These are phyloP conservation scores for Colletotrichum abscissum DNA, from an alignment of 2,329 filamentous ascomycete genomes.

Conservation along the genomic window DNA sequence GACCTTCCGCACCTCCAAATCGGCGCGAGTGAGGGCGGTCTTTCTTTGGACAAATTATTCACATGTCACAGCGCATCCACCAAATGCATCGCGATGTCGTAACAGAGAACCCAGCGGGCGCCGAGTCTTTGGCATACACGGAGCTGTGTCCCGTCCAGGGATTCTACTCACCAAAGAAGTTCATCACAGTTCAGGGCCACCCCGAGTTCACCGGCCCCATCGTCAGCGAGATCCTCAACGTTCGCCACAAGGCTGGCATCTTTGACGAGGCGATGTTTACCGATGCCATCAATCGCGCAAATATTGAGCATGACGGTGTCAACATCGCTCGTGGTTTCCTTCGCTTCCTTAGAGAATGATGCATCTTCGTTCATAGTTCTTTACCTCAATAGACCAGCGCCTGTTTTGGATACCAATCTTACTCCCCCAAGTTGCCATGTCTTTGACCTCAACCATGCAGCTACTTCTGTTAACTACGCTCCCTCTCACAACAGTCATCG, in stretches of 20 bases:
- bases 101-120: slow-evolving; percentile 68
- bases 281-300: slow-evolving; percentile 75
- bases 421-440: neutral
- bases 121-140: slow-evolving; percentile 73
- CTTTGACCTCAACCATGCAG: neutral
- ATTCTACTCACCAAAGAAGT: slow-evolving; percentile 74
- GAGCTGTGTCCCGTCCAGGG: slow-evolving; percentile 79
- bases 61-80: slow-evolving; percentile 70
- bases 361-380: slow-evolving; percentile 3
- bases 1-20: no score
- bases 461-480: no score
- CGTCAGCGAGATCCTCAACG: slow-evolving; percentile 73
- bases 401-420: neutral
- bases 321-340: slow-evolving; percentile 79
- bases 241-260: slow-evolving; percentile 73
- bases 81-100: slow-evolving; percentile 91
- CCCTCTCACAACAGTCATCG: no score
- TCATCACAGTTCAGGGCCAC: slow-evolving; percentile 87
- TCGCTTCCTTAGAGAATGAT: slow-evolving; percentile 75
- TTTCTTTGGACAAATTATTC: neutral
- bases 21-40: neutral
- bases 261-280: slow-evolving; percentile 76
- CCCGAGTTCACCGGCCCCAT: slow-evolving; percentile 84
- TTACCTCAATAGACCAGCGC: slow-evolving; percentile 34
- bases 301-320: slow-evolving; percentile 82